Conservation (phyloP, 345 rosid species). For the Rhodomyrtus tomentosa region DNA sequence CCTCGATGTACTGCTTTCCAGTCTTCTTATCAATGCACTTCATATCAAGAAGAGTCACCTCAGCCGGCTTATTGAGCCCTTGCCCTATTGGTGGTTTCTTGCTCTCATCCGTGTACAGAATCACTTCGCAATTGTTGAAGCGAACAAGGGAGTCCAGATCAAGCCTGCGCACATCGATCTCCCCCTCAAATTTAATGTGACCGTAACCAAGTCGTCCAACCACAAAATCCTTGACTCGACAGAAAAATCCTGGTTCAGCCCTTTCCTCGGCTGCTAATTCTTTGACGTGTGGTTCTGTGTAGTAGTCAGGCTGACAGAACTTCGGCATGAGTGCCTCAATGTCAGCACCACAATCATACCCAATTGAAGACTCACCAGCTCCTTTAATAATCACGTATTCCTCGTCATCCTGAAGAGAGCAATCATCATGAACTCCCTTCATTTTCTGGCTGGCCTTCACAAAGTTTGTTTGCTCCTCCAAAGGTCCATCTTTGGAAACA, state of each 20-base stretch:
- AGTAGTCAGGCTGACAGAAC: conserved; percentile 62
- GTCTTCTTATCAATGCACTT: conserved; percentile 77
- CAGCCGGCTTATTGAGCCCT: conserved; percentile 88
- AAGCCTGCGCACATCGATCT: conserved; percentile 68
- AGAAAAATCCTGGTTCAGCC: conserved; percentile 69
- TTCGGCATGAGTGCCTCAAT: conserved; percentile 86
- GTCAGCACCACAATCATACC: conserved; percentile 60
- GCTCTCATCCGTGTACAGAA: conserved; percentile 85
- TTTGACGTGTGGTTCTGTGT: conserved; percentile 76
- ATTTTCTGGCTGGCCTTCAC: conserved; percentile 29
- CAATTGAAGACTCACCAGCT: conserved; percentile 66
- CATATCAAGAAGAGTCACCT: conserved; percentile 81
- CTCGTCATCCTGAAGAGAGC: conserved; percentile 25
- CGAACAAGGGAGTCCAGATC: conserved; percentile 71
- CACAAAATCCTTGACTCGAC: conserved; percentile 62
- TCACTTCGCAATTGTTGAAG: conserved; percentile 76
- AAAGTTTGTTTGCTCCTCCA: conserved; percentile 19
- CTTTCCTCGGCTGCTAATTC: conserved; percentile 83
- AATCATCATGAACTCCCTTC: conserved; percentile 36
- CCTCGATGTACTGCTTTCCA: conserved; percentile 57
- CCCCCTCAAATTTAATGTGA: conserved; percentile 69
- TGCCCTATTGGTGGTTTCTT: conserved; percentile 82
- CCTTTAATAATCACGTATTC: conserved; percentile 37
- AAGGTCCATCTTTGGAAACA: conserved; percentile 16
- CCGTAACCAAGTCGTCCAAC: conserved; percentile 84